These are phyloP conservation scores for Borovskyia barvae DNA, from an alignment of 208 protist species.

Conservation along the genomic window DNA sequence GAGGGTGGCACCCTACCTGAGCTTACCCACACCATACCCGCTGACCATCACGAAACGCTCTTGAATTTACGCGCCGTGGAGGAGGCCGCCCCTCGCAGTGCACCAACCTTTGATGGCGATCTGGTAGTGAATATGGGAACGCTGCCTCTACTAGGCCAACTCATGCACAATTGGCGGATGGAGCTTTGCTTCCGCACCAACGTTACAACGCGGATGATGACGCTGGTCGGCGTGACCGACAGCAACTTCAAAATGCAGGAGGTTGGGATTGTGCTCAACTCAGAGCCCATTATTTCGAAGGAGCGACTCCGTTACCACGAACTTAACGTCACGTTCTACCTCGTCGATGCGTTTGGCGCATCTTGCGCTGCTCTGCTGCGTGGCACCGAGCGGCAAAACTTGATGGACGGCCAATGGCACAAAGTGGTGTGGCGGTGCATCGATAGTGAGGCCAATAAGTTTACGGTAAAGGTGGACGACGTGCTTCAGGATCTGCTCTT, in stretches of 20 bases:
- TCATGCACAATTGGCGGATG: constrained; percentile 86
- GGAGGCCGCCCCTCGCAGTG: constrained; percentile 46
- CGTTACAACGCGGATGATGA: constrained; percentile 72
- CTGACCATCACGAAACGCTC: constrained; percentile 77
- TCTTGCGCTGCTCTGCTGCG: constrained; percentile 82
- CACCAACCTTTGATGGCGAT: constrained; percentile 76
- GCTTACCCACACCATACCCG: constrained; percentile 64
- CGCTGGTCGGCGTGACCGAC: constrained; percentile 79
- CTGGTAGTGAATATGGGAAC: constrained; percentile 79
- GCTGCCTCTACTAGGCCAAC: constrained; percentile 67
- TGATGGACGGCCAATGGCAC: constrained; percentile 89
- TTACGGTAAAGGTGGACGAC: constrained; percentile 87
- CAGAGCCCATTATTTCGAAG: constrained; percentile 75
- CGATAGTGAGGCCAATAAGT: constrained; percentile 86
- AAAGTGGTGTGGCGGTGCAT: constrained; percentile 85
- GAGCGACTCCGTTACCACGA: constrained; percentile 85
- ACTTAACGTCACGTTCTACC: constrained; percentile 78
- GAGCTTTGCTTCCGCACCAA: constrained; percentile 85
- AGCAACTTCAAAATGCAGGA: constrained; percentile 84
- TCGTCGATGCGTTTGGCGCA: constrained; percentile 79
- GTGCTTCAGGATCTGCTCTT: constrained; percentile 77
- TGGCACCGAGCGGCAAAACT: constrained; percentile 74
- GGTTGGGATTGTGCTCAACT: constrained; percentile 84
- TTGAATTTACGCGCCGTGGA: constrained; percentile 46
- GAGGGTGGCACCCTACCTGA: constrained; percentile 56